Conservation (phyloP, 768 basidiomycete genomes). For the Galerina marginata region DNA sequence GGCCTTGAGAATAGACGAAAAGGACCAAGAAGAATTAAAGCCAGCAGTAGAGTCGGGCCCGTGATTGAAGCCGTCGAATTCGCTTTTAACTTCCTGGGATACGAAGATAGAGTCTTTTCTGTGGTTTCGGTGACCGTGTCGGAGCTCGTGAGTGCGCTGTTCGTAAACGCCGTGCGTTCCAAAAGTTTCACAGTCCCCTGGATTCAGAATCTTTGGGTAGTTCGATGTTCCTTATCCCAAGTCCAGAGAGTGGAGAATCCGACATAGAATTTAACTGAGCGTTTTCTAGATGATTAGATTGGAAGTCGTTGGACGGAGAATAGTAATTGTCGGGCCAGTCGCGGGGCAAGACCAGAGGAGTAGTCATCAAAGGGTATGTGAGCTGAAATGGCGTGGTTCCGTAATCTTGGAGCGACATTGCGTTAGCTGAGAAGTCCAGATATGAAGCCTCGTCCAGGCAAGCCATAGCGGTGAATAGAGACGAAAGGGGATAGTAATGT, state of each 20-base stretch:
- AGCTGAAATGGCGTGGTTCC: constrained; percentile 12
- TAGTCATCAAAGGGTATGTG: constrained; percentile 19
- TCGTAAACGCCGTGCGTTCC: constrained; percentile 1
- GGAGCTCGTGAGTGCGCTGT: constrained; percentile 7
- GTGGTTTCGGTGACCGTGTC: constrained; percentile 3
- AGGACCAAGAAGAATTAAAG: constrained; percentile 27
- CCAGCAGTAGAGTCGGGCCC: neutral
- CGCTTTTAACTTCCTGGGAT: neutral
- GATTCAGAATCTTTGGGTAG: constrained; percentile 15
- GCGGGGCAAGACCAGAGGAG: constrained; percentile 31
- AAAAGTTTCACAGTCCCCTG: constrained; percentile 5
- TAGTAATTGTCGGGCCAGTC: constrained; percentile 20
- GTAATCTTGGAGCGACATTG: constrained; percentile 4
- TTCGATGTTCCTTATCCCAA: constrained; percentile 36
- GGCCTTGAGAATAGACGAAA: constrained; percentile 25
- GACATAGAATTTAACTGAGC: constrained; percentile 11
- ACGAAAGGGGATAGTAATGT: constrained; percentile 24
- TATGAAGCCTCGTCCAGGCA: constrained; percentile 14
- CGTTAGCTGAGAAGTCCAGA: constrained; percentile 17
- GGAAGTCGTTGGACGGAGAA: constrained; percentile 33
- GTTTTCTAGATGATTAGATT: constrained; percentile 39
- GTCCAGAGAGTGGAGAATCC: constrained; percentile 29
- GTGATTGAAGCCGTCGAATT: neutral
- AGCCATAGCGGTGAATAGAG: constrained; percentile 16
- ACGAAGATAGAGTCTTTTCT: constrained; percentile 14